Evolutionary conservation across 2,329 filamentous ascomycete species (phyloP), one percentile per base, ranked within the genome.

Genomic region (Lasiodiplodia sp.): DNA sequence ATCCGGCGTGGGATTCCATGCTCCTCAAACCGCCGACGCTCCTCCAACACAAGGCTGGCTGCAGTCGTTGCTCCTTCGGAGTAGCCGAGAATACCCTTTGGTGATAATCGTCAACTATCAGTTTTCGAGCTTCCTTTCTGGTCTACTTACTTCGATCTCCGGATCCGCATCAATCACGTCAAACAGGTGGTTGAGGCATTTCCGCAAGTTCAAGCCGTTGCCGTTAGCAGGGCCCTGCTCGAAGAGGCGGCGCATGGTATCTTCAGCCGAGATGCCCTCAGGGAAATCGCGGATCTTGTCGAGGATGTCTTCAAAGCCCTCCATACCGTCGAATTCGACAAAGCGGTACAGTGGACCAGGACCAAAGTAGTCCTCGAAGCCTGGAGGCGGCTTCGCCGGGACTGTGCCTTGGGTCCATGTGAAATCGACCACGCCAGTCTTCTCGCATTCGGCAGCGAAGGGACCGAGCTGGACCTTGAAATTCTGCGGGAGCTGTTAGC

Each of bases 31-130:
- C 82, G 78, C 4, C 80, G 63, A 38, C 63, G 78, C 72, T 88
- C 86, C 63, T 87, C 83, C 3, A 88, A 76, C 10, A 88, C 78
- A 10, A 86, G 38, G 6, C 40, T 86, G 0, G 84, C 83, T 0
- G 87, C 87, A 16, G 86, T 82, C 0, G 84, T 85, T 1, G 87
- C 86, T 3, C 87, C 87, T 73, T 89, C 87, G 0, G 86, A 88
- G 72, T 89, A 89, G 1, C 87, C 87, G 21, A 89, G 81, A 56
- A 89, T 84, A 2, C 85, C 87, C 69, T 64, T n/a, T 86, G 83
- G 68, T 87, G 82, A 1, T 38, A 11, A 12, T 12, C 16, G 25
- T 52, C 47, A 64, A 7, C 47, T 21, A 21, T 18, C n/a, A 1
- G 44, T 7, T 11, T 38, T 2, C 11, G 7, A 38, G 14, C 10